Evolutionary conservation across 495 filamentous ascomycete species (phyloP), one percentile per base, ranked within the genome.

Genomic region (Aspergillus sclerotiicarbonarius): DNA sequence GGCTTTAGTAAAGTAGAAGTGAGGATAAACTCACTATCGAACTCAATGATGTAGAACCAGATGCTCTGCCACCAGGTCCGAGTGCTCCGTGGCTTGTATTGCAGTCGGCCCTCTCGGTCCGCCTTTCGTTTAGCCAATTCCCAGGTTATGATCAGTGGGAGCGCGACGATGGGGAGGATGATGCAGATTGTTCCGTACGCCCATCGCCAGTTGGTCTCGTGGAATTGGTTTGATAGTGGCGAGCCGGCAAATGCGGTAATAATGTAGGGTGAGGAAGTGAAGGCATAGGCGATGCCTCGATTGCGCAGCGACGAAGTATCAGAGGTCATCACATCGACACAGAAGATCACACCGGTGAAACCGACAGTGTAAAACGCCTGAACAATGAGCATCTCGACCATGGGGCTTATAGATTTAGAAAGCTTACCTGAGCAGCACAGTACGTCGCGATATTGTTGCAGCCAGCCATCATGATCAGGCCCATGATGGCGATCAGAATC

Each of bases 301-400:
- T 87, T 84, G 32, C 75, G 76, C 33, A 89, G 67, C 4, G 68
- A 70, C 0, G 86, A 82, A 0, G 80, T 82, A 61, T 89, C 87
- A 54, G 87, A 81, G 25, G 83, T 78, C 67, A 90, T 81, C 45
- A 87, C 71, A 48, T 73, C 71, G 8, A 84, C 65, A 20, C 71
- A 67, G 76, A 83, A 87, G n/a, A 66, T 75, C 29, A 85, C 62
- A 33, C 83, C 84, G 44, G 79, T 81, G 61, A 82, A 67, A 3
- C 83, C 83, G 50, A 82, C 68, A 35, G 69, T 70, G 57, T 84
- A 84, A 63, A 86, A 80, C 16, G 65, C 65, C 70, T 72, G 18
- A 13, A 25, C 31, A 33, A 44, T 18, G 10, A 9, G 49, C 16
- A 49, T 20, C 0, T 3, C 7, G 8, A 9, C 2, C 15, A 8